Percentiles rank a stretch among this genome's conserved stretches.
phyloP scores from a whole-genome alignment of 129 eudicot genomes.

The Heracleum sosnowskyi region DNA sequence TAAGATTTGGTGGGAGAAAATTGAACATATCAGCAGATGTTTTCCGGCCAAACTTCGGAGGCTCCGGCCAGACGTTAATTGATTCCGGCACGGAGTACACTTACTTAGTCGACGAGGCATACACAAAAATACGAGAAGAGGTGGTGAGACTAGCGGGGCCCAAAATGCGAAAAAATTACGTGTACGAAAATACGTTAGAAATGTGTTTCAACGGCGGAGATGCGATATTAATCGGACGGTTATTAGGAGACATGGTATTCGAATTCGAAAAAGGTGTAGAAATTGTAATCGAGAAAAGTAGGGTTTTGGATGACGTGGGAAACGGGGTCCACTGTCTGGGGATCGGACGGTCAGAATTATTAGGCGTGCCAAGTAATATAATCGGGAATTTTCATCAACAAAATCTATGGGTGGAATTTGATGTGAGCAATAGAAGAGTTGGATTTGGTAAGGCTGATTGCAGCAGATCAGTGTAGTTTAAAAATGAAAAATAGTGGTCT shows the following conservation, averaged over 20 bases:
- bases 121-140: conserved; percentile 43
- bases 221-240: conserved; percentile 39
- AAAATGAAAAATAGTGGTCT: not conserved
- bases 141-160: conserved; percentile 35
- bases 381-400: conserved; percentile 85
- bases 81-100: conserved; percentile 82
- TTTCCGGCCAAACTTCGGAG: conserved; percentile 62
- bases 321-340: conserved; percentile 67
- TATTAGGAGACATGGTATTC: conserved; percentile 64
- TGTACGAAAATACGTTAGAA: conserved; percentile 52
- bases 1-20: conserved; percentile 39
- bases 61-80: conserved; percentile 73
- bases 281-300: conserved; percentile 24
- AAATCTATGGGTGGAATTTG: conserved; percentile 83
- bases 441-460: conserved; percentile 83
- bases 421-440: conserved; percentile 48
- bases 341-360: conserved; percentile 58
- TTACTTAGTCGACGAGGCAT: conserved; percentile 55
- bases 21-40: conserved; percentile 33
- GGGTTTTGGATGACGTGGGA: conserved; percentile 59
- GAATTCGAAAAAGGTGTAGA: conserved; percentile 53
- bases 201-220: conserved; percentile 63
- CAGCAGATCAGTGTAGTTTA: conserved; percentile 26
- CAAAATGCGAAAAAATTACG: conserved; percentile 40
- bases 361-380: conserved; percentile 63